phyloP scores from a whole-genome alignment of 2,329 filamentous ascomycete genomes.

The Nemania bipapillata region DNA sequence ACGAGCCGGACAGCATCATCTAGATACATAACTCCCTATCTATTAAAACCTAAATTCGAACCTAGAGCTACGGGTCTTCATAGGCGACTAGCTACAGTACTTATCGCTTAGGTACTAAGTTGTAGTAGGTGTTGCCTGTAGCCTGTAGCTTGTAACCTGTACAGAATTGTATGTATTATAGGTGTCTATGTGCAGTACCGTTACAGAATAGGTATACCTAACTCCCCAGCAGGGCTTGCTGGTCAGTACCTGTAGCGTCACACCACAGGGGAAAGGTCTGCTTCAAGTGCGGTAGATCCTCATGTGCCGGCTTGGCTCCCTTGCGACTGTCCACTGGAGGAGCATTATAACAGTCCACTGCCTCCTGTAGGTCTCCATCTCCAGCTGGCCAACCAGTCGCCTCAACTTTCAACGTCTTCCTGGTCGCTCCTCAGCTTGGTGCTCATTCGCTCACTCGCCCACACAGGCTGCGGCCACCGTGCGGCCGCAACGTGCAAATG shows the following conservation, averaged over 20 bases:
- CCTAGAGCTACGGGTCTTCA: too few species aligned
- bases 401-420: conserved; percentile 12
- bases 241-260: conserved; percentile 1
- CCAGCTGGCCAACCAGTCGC: conserved; percentile 21
- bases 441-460: conserved; percentile 4
- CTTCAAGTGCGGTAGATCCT: conserved; percentile 33
- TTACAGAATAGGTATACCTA: too few species aligned
- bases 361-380: not conserved
- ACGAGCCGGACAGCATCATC: too few species aligned
- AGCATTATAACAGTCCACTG: not conserved
- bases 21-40: not conserved
- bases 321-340: not conserved
- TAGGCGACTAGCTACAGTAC: too few species aligned
- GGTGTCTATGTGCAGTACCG: too few species aligned
- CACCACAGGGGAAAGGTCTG: conserved; percentile 5
- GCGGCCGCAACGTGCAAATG: conserved; percentile 24
- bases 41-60: not conserved
- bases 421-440: not conserved
- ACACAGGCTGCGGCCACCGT: conserved; percentile 16
- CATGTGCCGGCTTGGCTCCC: conserved; percentile 38
- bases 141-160: too few species aligned
- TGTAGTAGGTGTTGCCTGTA: not conserved
- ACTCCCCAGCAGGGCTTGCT: not conserved
- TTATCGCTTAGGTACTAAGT: not conserved
- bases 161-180: not conserved